Conservation (phyloP, 2,329 filamentous ascomycete species). For the Colletotrichum shisoi region DNA sequence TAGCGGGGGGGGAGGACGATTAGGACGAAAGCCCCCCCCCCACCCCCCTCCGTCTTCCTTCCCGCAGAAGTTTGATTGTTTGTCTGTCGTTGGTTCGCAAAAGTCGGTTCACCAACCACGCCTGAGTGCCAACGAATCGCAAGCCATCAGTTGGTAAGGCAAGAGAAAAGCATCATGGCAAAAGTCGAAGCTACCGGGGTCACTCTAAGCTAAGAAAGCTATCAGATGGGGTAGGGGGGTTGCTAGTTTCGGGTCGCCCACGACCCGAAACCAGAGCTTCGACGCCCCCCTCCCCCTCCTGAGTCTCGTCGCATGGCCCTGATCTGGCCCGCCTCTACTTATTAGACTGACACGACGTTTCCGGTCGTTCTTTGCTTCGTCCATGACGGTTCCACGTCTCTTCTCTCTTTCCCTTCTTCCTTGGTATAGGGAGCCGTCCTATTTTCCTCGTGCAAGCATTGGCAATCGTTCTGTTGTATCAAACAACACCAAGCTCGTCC, state of each 20-base stretch:
- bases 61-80: not conserved
- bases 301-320: constrained; percentile 7
- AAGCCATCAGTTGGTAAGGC: constrained; percentile 1
- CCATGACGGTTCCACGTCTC: constrained; percentile 4
- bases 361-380: constrained; percentile 32
- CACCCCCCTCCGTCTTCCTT: no score
- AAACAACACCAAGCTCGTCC: not conserved
- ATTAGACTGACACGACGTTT: constrained; percentile 21
- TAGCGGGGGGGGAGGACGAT: not conserved
- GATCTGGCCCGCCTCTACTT: constrained; percentile 3
- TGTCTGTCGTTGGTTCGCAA: not conserved
- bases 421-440: not conserved
- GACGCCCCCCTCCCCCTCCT: constrained; percentile 10
- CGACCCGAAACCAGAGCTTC: constrained; percentile 35
- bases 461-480: not conserved
- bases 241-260: constrained; percentile 34
- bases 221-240: constrained; percentile 18
- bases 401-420: not conserved
- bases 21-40: no score
- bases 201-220: not conserved
- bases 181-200: not conserved
- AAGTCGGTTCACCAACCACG: not conserved
- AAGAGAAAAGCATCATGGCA: not conserved
- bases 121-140: constrained; percentile 3
- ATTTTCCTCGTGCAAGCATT: not conserved